Evolutionary conservation across 2,329 filamentous ascomycete genomes (phyloP).

Genomic region (Diaporthe australafricana): DNA sequence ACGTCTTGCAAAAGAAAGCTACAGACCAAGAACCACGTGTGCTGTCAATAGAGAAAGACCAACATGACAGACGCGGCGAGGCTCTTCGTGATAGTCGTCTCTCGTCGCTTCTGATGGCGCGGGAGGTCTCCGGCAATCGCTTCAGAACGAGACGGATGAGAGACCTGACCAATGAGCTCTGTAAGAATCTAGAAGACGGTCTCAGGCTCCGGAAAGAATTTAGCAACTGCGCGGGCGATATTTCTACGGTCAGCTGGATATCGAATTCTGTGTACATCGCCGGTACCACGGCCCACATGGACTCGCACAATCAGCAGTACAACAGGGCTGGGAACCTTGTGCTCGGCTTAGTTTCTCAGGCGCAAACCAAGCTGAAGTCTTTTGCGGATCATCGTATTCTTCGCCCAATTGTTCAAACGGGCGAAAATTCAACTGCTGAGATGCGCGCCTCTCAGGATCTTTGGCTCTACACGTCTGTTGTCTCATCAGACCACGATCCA

Average conservation of each 20-base stretch:
- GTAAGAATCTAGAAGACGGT: slow-evolving; percentile 61
- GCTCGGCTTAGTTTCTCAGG: slow-evolving; percentile 60
- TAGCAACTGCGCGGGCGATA: slow-evolving; percentile 71
- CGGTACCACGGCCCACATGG: slow-evolving; percentile 72
- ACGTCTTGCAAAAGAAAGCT: slow-evolving; percentile 45
- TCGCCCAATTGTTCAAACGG: slow-evolving; percentile 63
- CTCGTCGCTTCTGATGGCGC: slow-evolving; percentile 57
- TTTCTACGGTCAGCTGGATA: slow-evolving; percentile 69
- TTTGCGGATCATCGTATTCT: slow-evolving; percentile 68
- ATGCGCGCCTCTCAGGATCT: slow-evolving; percentile 71
- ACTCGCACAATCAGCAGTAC: slow-evolving; percentile 73
- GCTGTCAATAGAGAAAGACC: slow-evolving; percentile 48
- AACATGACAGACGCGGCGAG: slow-evolving; percentile 44
- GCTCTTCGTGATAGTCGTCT: slow-evolving; percentile 47
- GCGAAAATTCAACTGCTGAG: slow-evolving; percentile 65
- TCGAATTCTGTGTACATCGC: slow-evolving; percentile 67
- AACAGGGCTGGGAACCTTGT: slow-evolving; percentile 73
- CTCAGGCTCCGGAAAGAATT: slow-evolving; percentile 65
- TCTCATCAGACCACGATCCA: slow-evolving; percentile 68
- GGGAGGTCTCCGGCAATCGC: slow-evolving; percentile 60
- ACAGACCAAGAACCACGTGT: slow-evolving; percentile 39
- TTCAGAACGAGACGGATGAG: slow-evolving; percentile 55
- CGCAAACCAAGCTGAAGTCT: slow-evolving; percentile 57
- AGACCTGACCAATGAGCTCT: slow-evolving; percentile 60
- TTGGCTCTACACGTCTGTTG: slow-evolving; percentile 74